Percentiles rank a stretch among this genome's conserved stretches.
Conservation (phyloP, 2,329 filamentous ascomycete species). For the Proliferodiscus dingleyae region DNA sequence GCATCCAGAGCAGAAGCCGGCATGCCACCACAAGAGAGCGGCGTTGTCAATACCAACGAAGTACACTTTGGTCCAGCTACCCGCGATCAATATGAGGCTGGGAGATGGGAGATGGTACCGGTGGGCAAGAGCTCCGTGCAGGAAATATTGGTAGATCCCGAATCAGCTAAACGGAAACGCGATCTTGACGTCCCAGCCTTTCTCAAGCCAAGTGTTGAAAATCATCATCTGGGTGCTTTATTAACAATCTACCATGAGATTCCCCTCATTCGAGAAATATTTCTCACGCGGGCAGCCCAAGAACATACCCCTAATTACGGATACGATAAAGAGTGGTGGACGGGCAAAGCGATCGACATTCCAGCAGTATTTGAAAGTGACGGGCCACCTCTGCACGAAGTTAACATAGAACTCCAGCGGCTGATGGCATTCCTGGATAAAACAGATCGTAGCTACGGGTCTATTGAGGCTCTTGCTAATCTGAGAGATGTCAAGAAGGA, state of each 20-base stretch:
- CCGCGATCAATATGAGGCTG: slow-evolving; percentile 48
- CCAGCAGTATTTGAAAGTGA: slow-evolving; percentile 12
- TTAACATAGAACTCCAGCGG: slow-evolving; percentile 51
- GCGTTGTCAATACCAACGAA: slow-evolving; percentile 37
- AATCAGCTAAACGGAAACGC: slow-evolving; percentile 40
- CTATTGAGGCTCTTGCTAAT: slow-evolving; percentile 42
- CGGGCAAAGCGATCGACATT: slow-evolving; percentile 44
- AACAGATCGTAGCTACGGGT: slow-evolving; percentile 56
- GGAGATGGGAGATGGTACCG: slow-evolving; percentile 56
- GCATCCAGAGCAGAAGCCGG: slow-evolving; percentile 52
- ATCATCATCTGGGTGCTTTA: slow-evolving; percentile 43
- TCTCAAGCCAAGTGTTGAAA: slow-evolving; percentile 39
- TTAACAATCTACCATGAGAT: slow-evolving; percentile 58
- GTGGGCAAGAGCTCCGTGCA: slow-evolving; percentile 27
- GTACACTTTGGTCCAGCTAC: slow-evolving; percentile 57
- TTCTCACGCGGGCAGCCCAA: slow-evolving; percentile 41
- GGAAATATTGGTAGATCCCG: slow-evolving; percentile 30
- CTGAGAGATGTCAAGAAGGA: slow-evolving; percentile 21
- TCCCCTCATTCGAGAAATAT: slow-evolving; percentile 50
- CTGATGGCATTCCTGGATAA: slow-evolving; percentile 59
- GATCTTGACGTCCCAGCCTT: slow-evolving; percentile 47
- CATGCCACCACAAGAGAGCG: slow-evolving; percentile 45
- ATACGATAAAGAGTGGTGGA: slow-evolving; percentile 57
- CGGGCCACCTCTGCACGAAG: slow-evolving; percentile 17
- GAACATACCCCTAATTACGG: slow-evolving; percentile 45